Percentiles rank a stretch among this genome's conserved stretches.
These are phyloP conservation scores for Agroathelia rolfsii DNA, from an alignment of 1,284 basidiomycete genomes.

Conservation along the genomic window DNA sequence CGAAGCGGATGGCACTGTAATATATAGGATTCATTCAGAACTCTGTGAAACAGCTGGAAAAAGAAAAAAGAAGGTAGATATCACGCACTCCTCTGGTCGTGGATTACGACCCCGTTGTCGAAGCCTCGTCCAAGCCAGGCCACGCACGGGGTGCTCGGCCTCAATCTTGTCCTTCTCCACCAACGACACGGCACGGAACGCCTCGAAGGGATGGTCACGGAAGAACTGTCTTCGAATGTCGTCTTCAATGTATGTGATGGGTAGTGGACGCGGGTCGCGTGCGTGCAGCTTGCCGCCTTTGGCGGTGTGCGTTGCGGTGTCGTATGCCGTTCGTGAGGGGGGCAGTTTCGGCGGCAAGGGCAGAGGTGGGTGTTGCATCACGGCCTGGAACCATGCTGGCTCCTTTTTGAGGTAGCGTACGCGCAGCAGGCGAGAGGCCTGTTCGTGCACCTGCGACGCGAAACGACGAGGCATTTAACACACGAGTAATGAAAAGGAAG, in stretches of 20 bases:
- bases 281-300: slow-evolving; percentile 29
- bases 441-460: slow-evolving; percentile 82
- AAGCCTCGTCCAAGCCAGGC: slow-evolving; percentile 63
- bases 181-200: slow-evolving; percentile 72
- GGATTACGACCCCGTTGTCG: slow-evolving; percentile 79
- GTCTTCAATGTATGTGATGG: slow-evolving; percentile 81
- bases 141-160: slow-evolving; percentile 46
- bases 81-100: slow-evolving; percentile 79
- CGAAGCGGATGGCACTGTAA: slow-evolving; percentile 70
- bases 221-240: slow-evolving; percentile 86
- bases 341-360: slow-evolving; percentile 72
- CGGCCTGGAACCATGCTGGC: slow-evolving; percentile 83
- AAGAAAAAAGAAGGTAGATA: neutral
- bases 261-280: slow-evolving; percentile 44
- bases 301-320: slow-evolving; percentile 26
- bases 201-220: slow-evolving; percentile 93
- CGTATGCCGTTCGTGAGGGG: slow-evolving; percentile 42
- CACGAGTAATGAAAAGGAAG: no score
- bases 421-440: slow-evolving; percentile 76
- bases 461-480: slow-evolving; percentile 83
- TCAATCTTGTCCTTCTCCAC: slow-evolving; percentile 61
- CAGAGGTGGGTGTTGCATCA: slow-evolving; percentile 81
- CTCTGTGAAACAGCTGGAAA: slow-evolving; percentile 7
- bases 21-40: slow-evolving; percentile 11
- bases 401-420: slow-evolving; percentile 57